A percentile compares a stretch with the other conserved stretches of the same genome.
Evolutionary conservation across 2,329 filamentous ascomycete species (phyloP).

Genomic region (Chaetoscypha palmicola): DNA sequence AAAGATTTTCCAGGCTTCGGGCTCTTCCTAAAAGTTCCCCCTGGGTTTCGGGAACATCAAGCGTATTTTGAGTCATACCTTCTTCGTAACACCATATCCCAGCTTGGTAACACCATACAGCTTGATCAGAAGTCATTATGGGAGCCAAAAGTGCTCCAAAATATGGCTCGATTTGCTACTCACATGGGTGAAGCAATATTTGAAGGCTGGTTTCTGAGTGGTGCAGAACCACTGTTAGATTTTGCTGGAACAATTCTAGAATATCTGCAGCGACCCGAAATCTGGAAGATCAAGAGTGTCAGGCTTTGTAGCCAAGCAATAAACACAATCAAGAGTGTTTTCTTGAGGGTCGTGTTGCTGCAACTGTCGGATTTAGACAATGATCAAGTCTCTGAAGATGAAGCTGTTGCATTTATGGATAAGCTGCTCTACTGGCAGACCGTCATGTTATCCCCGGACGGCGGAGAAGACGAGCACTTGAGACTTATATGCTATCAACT

Average conservation of each 20-base stretch:
- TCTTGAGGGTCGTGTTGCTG: constrained; percentile 73
- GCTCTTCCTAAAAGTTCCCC: constrained; percentile 79
- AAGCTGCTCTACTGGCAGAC: constrained; percentile 95
- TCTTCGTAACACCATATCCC: constrained; percentile 65
- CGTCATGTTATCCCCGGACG: constrained; percentile 72
- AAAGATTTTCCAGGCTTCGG: constrained; percentile 90
- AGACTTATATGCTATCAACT: constrained; percentile 87
- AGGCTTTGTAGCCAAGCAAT: constrained; percentile 85
- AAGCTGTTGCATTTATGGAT: constrained; percentile 66
- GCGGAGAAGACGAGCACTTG: constrained; percentile 72
- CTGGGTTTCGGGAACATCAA: constrained; percentile 89
- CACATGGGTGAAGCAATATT: constrained; percentile 88
- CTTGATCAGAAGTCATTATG: constrained; percentile 64
- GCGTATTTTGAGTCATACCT: constrained; percentile 93
- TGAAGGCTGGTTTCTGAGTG: constrained; percentile 93
- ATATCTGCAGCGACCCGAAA: constrained; percentile 78
- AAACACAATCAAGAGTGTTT: constrained; percentile 64
- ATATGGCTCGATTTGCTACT: constrained; percentile 71
- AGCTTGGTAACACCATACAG: constrained; percentile 63
- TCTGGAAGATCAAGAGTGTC: constrained; percentile 76
- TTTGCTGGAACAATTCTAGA: constrained; percentile 81
- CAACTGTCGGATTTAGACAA: constrained; percentile 79
- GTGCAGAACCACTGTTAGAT: constrained; percentile 75
- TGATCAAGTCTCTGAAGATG: constrained; percentile 48
- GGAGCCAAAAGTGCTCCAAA: constrained; percentile 79